These are phyloP conservation scores for Alternaria sp. DNA, from an alignment of 2,329 filamentous ascomycete genomes.

Conservation along the genomic window DNA sequence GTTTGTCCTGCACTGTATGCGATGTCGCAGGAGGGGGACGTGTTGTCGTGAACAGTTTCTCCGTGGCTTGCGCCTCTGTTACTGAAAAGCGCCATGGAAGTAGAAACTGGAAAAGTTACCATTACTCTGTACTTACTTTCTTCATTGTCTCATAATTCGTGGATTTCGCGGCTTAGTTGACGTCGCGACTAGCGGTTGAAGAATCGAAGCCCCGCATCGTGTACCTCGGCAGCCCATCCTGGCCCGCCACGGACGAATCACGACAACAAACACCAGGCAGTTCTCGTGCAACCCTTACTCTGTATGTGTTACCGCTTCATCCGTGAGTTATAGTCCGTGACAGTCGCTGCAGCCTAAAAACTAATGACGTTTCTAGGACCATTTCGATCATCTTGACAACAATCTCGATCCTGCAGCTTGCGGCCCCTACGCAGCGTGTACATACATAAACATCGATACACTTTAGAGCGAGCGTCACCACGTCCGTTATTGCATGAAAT, in stretches of 20 bases:
- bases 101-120: neutral
- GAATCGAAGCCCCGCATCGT: neutral
- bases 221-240: neutral
- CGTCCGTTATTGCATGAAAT: neutral
- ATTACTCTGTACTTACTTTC: neutral
- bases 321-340: neutral
- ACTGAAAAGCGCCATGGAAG: neutral
- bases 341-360: neutral
- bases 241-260: neutral
- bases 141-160: neutral
- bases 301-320: neutral
- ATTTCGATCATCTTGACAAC: neutral
- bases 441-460: neutral
- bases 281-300: neutral
- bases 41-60: neutral
- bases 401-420: neutral
- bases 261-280: neutral
- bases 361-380: neutral
- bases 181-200: neutral
- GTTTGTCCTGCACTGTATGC: neutral
- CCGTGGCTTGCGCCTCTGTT: too few species aligned
- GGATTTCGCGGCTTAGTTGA: neutral
- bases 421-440: neutral
- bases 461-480: fast-evolving
- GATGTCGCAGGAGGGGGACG: neutral